Conservation (phyloP, 768 basidiomycete genomes). For the Leccinum olivaceopallidum region DNA sequence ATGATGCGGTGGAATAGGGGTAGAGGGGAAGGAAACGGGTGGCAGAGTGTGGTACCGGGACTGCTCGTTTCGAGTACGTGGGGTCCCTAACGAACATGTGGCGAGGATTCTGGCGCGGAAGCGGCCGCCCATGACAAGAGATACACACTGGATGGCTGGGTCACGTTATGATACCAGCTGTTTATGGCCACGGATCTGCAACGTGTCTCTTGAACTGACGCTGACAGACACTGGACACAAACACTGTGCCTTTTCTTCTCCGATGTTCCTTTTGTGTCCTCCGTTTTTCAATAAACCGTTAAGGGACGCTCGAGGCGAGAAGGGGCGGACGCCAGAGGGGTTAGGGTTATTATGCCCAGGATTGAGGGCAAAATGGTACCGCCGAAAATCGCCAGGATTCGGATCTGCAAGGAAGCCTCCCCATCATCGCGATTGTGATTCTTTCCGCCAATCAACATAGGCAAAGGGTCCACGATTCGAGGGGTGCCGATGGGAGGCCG, state of each 20-base stretch:
- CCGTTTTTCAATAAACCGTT: not conserved
- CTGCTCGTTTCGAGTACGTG: slow-evolving; percentile 1
- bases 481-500: slow-evolving; percentile 2
- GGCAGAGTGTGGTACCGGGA: slow-evolving; percentile 10
- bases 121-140: slow-evolving; percentile 12
- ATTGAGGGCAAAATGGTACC: slow-evolving; percentile 18
- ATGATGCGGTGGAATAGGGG: slow-evolving; percentile 18
- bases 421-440: slow-evolving; percentile 10
- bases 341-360: slow-evolving; percentile 23
- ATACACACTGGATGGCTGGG: slow-evolving; percentile 21
- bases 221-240: slow-evolving; percentile 7
- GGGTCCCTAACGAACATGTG: slow-evolving; percentile 3
- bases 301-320: not conserved
- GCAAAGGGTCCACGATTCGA: not conserved
- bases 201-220: slow-evolving; percentile 2
- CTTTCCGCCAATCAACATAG: slow-evolving; percentile 23
- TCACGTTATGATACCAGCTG: not conserved
- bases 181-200: slow-evolving; percentile 8
- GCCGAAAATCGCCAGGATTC: slow-evolving; percentile 30
- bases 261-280: not conserved
- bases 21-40: not conserved
- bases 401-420: slow-evolving; percentile 29
- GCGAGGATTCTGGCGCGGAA: slow-evolving; percentile 16
- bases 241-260: slow-evolving; percentile 3
- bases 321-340: slow-evolving; percentile 2